Conservation (phyloP, 345 rosid species). For the Murraya paniculata region DNA sequence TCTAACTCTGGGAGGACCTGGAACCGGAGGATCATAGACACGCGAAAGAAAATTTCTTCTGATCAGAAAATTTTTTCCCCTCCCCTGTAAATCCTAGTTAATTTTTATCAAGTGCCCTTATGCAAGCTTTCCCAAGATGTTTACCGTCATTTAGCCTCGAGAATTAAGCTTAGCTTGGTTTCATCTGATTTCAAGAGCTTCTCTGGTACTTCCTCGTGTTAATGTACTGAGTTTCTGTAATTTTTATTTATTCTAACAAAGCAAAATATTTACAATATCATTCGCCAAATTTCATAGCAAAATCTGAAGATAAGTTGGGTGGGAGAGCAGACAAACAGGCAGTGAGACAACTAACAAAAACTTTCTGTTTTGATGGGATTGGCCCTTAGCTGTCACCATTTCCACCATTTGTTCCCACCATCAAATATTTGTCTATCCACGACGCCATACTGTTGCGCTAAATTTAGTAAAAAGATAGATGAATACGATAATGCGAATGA, state of each 20-base stretch:
- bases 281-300: neutral
- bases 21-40: constrained; percentile 27
- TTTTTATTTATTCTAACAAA: neutral
- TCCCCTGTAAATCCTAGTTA: neutral
- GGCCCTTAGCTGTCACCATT: neutral
- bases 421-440: too few relatives aligned
- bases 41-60: neutral
- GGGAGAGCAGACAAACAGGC: neutral
- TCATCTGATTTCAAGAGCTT: neutral
- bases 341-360: neutral
- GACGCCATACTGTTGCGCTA: too few relatives aligned
- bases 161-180: neutral
- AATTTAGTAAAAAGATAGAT: too few relatives aligned
- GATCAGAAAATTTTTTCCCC: neutral
- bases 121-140: neutral
- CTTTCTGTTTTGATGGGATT: neutral
- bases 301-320: neutral
- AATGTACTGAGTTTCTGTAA: neutral
- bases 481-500: too few relatives aligned
- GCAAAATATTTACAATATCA: neutral
- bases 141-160: neutral
- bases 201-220: neutral
- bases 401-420: neutral
- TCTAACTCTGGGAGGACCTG: constrained; percentile 75
- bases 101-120: neutral